phyloP scores from a whole-genome alignment of 192 early-diverging fungal genomes.

The Radiomyces spectabilis region DNA sequence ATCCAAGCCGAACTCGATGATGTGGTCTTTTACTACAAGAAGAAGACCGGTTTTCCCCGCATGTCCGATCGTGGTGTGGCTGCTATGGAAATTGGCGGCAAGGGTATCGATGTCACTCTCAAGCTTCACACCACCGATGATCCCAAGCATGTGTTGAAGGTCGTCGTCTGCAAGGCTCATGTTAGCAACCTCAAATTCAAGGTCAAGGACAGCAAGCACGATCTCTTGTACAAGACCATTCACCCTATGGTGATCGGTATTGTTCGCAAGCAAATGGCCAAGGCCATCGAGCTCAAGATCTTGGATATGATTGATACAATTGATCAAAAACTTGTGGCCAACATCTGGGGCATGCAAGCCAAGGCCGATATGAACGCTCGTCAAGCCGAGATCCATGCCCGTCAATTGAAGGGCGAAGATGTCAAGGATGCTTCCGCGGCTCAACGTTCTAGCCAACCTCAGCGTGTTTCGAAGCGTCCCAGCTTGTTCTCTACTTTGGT shows the following conservation, averaged over 20 bases:
- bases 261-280: constrained; percentile 28
- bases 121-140: too few species aligned
- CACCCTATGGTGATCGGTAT: constrained; percentile 29
- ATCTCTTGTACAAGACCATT: constrained; percentile 18
- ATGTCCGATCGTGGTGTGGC: constrained; percentile 31
- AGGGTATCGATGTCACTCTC: constrained; percentile 17
- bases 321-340: too few species aligned
- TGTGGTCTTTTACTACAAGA: constrained; percentile 33
- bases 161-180: too few species aligned
- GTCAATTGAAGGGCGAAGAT: too few species aligned
- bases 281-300: constrained; percentile 27
- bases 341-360: too few species aligned
- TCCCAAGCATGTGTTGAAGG: too few species aligned
- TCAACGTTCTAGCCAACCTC: too few species aligned
- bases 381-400: too few species aligned
- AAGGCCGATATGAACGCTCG: too few species aligned
- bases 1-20: not conserved
- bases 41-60: constrained; percentile 28
- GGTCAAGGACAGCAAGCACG: not conserved
- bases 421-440: too few species aligned
- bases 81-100: not conserved
- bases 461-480: too few species aligned
- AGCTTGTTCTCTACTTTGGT: constrained; percentile 6
- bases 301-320: constrained; percentile 12
- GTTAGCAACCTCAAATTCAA: constrained; percentile 4